Conservation (phyloP, 148 eudicot species). For the Cornus suecica region DNA sequence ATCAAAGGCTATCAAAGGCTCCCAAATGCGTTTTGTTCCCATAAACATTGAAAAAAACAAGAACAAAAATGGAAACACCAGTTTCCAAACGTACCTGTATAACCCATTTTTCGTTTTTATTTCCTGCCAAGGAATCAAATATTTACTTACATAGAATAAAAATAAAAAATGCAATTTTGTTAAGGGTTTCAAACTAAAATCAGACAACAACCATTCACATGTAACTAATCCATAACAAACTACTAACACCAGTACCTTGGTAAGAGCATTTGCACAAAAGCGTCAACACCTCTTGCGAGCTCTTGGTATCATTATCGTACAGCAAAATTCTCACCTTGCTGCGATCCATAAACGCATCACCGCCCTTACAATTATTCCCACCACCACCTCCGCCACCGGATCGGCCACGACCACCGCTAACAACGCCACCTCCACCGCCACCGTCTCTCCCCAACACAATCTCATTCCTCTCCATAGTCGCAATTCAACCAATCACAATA, state of each 20-base stretch:
- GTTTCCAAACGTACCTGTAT: too few relatives aligned
- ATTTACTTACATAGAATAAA: background rate
- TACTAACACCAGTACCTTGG: slow-evolving; percentile 49
- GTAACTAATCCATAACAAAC: background rate
- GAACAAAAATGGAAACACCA: too few relatives aligned
- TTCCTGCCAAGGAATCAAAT: too few relatives aligned
- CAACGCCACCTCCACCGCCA: slow-evolving; percentile 35
- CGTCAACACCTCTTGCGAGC: slow-evolving; percentile 54
- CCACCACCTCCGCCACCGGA: slow-evolving; percentile 26
- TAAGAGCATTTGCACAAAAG: slow-evolving; percentile 81
- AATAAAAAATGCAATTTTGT: background rate
- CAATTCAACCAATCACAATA: slow-evolving; percentile 10
- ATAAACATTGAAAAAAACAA: too few relatives aligned
- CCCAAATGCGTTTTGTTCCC: too few relatives aligned
- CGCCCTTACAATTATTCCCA: slow-evolving; percentile 34
- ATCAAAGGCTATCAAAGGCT: too few relatives aligned
- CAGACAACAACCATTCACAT: background rate
- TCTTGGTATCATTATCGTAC: slow-evolving; percentile 67
- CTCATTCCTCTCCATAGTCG: slow-evolving; percentile 30
- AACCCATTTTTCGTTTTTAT: too few relatives aligned
- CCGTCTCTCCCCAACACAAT: slow-evolving; percentile 19
- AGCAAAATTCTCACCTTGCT: slow-evolving; percentile 86
- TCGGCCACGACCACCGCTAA: slow-evolving; percentile 20
- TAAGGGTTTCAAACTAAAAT: slow-evolving; percentile 3
- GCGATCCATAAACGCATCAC: slow-evolving; percentile 76